Evolutionary conservation across 2,329 filamentous ascomycete genomes (phyloP), one percentile per base, ranked within the genome.

Genomic region (Colletotrichum trifolii): DNA sequence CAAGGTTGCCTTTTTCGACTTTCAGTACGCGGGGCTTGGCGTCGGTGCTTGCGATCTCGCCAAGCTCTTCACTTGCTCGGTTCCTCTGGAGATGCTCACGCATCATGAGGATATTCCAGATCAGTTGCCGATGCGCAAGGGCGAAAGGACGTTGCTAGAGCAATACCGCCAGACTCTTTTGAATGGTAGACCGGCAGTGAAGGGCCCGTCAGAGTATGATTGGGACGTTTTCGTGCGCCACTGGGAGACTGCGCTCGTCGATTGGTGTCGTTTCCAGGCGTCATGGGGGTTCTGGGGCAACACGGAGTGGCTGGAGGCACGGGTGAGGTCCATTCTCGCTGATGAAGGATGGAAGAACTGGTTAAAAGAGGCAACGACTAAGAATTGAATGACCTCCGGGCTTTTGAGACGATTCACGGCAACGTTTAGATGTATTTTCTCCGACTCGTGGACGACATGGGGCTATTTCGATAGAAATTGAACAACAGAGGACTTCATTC

Each of bases 211-310:
- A 42, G 69, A 73, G 2, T 91, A 91, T 59, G 75, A 79, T 0
- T 89, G 86, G 84, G 76, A 81, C 0, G 71, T 76, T 0, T 85
- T 91, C 13, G 71, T 82, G 6, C 74, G 82, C 17, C 88, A 91
- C 69, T 91, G 89, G 88, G 87, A 91, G 73, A 84, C 83, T 4
- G 89, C 89, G 0, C 73, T 91, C 4, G 87, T 91, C 0, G 89
- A 91, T 70, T 91, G 89, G 89, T 81, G 88, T 64, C 73, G 85
- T 6, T 88, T 88, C 57, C 85, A 87, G 72, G 85, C 85, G 0
- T 86, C 84, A 0, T 88, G 85, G 85, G 85, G 85, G 0, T 87
- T 87, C 64, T 88, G 85, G 85, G 85, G 85, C 0, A 87, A 88
- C 42, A 86, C 83, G 0, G 79, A 82, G 43, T 88, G 85, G 85